Evolutionary conservation across 345 rosid species (phyloP).

Genomic region (Xanthoceras sorbifolium): DNA sequence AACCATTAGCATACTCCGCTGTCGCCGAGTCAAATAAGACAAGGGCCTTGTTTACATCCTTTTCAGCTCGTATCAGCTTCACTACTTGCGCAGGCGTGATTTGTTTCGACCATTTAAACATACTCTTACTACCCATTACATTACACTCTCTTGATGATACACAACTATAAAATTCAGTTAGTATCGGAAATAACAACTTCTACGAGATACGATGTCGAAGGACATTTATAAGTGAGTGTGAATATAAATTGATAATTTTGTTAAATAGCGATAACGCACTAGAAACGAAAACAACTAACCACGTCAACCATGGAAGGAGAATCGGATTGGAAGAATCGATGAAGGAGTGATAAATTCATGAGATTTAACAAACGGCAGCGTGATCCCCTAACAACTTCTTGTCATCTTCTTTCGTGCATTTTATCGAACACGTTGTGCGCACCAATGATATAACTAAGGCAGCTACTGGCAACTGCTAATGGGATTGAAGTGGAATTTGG

Average conservation of each 20-base stretch:
- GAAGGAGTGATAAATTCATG: background rate
- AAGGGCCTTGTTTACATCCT: slow-evolving; percentile 55
- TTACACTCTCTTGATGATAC: slow-evolving; percentile 11
- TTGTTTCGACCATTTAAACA: slow-evolving; percentile 61
- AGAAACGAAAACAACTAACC: no score
- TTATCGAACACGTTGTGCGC: slow-evolving; percentile 10
- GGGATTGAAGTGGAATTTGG: no score
- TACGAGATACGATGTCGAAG: background rate
- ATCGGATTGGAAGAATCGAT: no score
- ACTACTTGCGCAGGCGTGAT: slow-evolving; percentile 62
- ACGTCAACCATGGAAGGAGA: background rate
- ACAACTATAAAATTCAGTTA: background rate
- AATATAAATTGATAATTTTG: background rate
- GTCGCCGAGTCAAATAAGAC: slow-evolving; percentile 72
- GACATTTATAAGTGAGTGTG: no score
- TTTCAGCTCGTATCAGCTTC: slow-evolving; percentile 63
- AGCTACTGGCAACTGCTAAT: no score
- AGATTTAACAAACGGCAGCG: background rate
- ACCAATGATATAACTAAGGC: background rate
- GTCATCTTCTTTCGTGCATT: background rate
- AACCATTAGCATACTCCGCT: slow-evolving; percentile 70
- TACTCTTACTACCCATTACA: slow-evolving; percentile 40
- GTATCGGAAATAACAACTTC: no score
- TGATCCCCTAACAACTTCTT: background rate
- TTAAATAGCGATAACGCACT: background rate